These are phyloP conservation scores for Talaromyces sp. DNA, from an alignment of 2,329 filamentous ascomycete species.

Conservation along the genomic window DNA sequence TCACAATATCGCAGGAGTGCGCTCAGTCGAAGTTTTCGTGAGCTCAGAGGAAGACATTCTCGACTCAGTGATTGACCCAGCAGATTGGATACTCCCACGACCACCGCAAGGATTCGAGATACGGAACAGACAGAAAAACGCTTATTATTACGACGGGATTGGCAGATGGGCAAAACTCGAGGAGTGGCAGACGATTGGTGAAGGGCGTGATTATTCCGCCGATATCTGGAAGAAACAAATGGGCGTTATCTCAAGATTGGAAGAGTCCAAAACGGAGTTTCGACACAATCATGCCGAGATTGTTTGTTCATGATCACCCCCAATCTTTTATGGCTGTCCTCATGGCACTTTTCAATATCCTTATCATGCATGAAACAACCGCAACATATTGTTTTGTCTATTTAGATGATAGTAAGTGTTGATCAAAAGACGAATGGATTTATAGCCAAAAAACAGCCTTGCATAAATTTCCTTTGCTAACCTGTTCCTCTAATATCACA, in stretches of 20 bases:
- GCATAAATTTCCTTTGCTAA: slow-evolving; percentile 5
- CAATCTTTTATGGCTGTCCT: neutral
- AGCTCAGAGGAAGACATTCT: slow-evolving; percentile 35
- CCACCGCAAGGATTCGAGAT: slow-evolving; percentile 36
- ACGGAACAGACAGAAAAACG: slow-evolving; percentile 32
- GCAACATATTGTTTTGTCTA: neutral
- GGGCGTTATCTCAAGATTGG: slow-evolving; percentile 26
- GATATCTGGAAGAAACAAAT: slow-evolving; percentile 10
- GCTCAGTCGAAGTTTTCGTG: slow-evolving; percentile 29
- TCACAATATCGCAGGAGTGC: slow-evolving; percentile 28
- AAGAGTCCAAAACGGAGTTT: neutral
- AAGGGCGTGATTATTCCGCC: neutral
- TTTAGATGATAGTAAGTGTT: neutral
- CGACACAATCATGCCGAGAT: neutral
- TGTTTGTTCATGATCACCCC: neutral
- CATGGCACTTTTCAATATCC: neutral
- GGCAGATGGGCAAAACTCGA: slow-evolving; percentile 38
- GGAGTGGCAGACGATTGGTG: slow-evolving; percentile 35
- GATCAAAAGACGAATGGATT: neutral
- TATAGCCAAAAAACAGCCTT: neutral
- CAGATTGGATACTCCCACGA: slow-evolving; percentile 37
- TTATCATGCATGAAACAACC: neutral
- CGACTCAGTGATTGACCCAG: slow-evolving; percentile 36
- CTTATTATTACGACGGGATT: slow-evolving; percentile 36
- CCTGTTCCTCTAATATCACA: slow-evolving; percentile 5